Conservation (phyloP, 805 yeast genomes). For the Saccharomycopsis javanensis region DNA sequence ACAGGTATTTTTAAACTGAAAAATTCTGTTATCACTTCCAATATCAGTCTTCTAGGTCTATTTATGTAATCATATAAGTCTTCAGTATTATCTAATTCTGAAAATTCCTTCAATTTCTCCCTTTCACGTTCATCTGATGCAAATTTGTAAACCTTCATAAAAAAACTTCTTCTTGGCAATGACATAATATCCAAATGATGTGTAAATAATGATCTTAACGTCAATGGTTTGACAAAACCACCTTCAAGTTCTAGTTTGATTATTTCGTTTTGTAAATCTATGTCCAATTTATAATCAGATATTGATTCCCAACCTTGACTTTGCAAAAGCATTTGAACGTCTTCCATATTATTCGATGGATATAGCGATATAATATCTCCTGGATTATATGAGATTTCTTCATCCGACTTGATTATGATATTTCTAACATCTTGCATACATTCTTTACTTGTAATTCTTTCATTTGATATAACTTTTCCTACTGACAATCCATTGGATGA, state of each 20-base stretch:
- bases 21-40: constrained; percentile 80
- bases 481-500: constrained; percentile 11
- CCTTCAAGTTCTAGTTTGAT: constrained; percentile 33
- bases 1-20: constrained; percentile 66
- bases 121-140: constrained; percentile 63
- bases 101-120: constrained; percentile 69
- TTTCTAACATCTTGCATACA: constrained; percentile 91
- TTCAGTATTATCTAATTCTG: constrained; percentile 61
- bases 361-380: constrained; percentile 78
- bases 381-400: constrained; percentile 37
- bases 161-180: constrained; percentile 79
- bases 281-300: constrained; percentile 49
- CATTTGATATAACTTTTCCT: constrained; percentile 43
- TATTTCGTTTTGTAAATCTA: constrained; percentile 29
- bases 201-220: constrained; percentile 61
- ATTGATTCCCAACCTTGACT: constrained; percentile 65
- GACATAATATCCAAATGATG: constrained; percentile 77
- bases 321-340: constrained; percentile 55
- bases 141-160: constrained; percentile 65
- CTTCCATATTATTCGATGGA: constrained; percentile 57
- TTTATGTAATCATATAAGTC: constrained; percentile 87
- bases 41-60: constrained; percentile 78
- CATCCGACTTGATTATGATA: constrained; percentile 33
- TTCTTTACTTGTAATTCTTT: constrained; percentile 52
- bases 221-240: constrained; percentile 50